These are phyloP conservation scores for Sphaerosporella brunnea DNA, from an alignment of 495 filamentous ascomycete genomes.

Conservation along the genomic window DNA sequence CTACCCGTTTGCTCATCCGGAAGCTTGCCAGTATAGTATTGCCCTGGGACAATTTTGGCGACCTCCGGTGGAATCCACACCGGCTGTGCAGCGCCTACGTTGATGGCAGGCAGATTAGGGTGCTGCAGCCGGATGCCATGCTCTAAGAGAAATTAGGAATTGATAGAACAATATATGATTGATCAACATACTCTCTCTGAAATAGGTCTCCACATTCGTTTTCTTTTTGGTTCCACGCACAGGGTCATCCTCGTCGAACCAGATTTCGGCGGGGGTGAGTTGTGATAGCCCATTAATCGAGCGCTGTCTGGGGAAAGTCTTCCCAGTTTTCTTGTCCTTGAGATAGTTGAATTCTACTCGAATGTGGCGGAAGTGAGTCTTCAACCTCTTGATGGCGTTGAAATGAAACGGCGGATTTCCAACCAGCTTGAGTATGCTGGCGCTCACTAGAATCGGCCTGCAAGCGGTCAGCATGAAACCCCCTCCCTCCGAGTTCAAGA, in stretches of 20 bases:
- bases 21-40: constrained; percentile 18
- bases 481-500: constrained; percentile 18
- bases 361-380: constrained; percentile 3
- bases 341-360: neutral
- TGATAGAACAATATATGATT: neutral
- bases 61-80: constrained; percentile 32
- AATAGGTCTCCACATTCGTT: constrained; percentile 21
- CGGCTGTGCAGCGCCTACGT: constrained; percentile 46
- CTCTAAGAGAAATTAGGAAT: constrained; percentile 17
- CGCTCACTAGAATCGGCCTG: too few species aligned
- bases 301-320: neutral
- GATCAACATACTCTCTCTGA: constrained; percentile 11
- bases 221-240: constrained; percentile 5
- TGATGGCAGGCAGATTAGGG: constrained; percentile 43
- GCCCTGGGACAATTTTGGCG: constrained; percentile 15
- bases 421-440: too few species aligned
- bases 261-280: constrained; percentile 2
- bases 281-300: neutral
- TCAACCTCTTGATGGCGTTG: constrained; percentile 12
- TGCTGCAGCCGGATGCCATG: constrained; percentile 30
- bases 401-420: too few species aligned
- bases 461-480: neutral
- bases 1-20: constrained; percentile 20
- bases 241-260: constrained; percentile 11
- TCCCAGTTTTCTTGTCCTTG: neutral